Evolutionary conservation across 306 rosid species (phyloP), one percentile per base, ranked within the genome.

Genomic region (Morella rubra): DNA sequence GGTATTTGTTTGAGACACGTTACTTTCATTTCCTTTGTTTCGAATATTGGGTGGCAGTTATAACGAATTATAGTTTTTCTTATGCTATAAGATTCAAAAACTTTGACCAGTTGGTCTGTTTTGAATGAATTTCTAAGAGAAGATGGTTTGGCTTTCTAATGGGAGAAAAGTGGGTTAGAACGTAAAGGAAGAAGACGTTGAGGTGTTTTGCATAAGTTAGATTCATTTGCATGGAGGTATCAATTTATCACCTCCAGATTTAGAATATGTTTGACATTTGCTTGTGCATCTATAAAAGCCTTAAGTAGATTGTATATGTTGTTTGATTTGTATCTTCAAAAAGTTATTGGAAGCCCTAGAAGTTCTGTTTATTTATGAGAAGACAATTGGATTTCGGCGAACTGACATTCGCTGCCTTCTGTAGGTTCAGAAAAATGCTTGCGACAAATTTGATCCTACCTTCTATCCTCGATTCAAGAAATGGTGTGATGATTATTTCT

Each of bases 401-500:
- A 70, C 44, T 32, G 66, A 53, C 20, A 19, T 72, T 79, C 14
- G 69, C 55, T 71, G 82, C 73, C 27, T 56, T 44, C 66, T 82
- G 80, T 72, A 95, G 98, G 86, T 67, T 81, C 97, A 95, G 84
- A 95, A 92, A 76, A 74, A 72, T 67, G 83, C 96, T 37, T 95
- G 98, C 60, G 98, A 95, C 92, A 95, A 95, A 86, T 95, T 95
- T 83, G 97, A 95, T 74, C 97, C 97, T 58, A 72, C 92, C 11
- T 95, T 95, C 86, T 95, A 92, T 79, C 97, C 98, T 37, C 93
- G 88, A 71, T 95, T 95, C 88, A 95, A 95, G 89, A 92, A 92
- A 84, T 92, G 98, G 98, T 95, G 98, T 55, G 98, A 95, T 74
- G 98, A 95, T 72, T 95, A 95, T 87, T 95, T 95, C 85, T 92